Percentiles rank a stretch among this genome's conserved stretches.
Conservation (phyloP, 495 filamentous ascomycete species). For the Terfezia boudieri region DNA sequence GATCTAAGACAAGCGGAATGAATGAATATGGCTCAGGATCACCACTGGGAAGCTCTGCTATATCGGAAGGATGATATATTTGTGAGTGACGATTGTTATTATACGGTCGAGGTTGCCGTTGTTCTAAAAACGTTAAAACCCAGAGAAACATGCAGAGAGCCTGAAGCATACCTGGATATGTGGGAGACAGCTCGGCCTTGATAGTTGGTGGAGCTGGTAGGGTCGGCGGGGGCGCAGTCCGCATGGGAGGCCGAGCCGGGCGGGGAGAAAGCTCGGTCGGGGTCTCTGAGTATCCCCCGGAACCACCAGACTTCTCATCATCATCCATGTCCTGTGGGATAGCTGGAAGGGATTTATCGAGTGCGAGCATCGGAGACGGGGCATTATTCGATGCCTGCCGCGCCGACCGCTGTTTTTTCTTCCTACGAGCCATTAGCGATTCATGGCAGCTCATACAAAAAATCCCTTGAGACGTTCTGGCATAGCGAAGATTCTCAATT, state of each 20-base stretch:
- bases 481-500: constrained; percentile 97
- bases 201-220: background rate
- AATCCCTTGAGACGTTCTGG: constrained; percentile 90
- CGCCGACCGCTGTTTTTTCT: constrained; percentile 59
- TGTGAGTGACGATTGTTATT: background rate
- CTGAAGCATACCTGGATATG: background rate
- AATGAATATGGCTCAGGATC: constrained; percentile 30
- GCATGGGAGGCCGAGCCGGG: constrained; percentile 36
- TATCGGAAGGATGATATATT: background rate
- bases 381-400: constrained; percentile 34
- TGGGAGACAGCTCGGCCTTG: background rate
- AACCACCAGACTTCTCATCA: constrained; percentile 30
- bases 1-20: constrained; percentile 78
- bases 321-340: constrained; percentile 45
- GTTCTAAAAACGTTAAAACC: too few relatives aligned
- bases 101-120: background rate
- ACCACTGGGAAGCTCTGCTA: background rate
- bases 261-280: constrained; percentile 50
- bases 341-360: constrained; percentile 82
- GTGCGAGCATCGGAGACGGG: constrained; percentile 38
- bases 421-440: constrained; percentile 83
- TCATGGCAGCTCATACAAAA: constrained; percentile 99
- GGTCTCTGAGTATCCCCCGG: constrained; percentile 43
- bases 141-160: too few relatives aligned
- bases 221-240: constrained; percentile 13